Conservation (phyloP, 495 filamentous ascomycete species). For the Aspergillus taichungensis region DNA sequence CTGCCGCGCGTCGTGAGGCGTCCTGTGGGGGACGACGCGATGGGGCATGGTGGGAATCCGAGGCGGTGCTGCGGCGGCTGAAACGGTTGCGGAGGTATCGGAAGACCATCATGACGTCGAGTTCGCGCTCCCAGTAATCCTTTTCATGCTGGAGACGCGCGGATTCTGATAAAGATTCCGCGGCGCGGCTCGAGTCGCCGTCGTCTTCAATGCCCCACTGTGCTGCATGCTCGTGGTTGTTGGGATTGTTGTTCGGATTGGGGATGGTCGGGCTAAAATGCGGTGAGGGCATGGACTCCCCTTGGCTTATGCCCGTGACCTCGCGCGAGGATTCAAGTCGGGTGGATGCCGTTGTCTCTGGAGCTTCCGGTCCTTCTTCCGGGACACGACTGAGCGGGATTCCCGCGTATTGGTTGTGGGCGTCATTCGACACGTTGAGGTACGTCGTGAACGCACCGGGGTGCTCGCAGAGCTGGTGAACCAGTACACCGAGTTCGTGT, state of each 20-base stretch:
- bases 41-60: slow-evolving; percentile 24
- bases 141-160: slow-evolving; percentile 34
- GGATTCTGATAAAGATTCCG: slow-evolving; percentile 26
- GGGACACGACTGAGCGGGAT: slow-evolving; percentile 33
- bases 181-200: slow-evolving; percentile 14
- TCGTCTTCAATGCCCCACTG: slow-evolving; percentile 66
- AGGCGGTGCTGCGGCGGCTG: slow-evolving; percentile 32
- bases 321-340: slow-evolving; percentile 14
- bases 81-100: slow-evolving; percentile 74
- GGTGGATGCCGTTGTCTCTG: slow-evolving; percentile 8
- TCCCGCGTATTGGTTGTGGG: slow-evolving; percentile 44
- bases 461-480: slow-evolving; percentile 74
- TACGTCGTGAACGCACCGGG: slow-evolving; percentile 78
- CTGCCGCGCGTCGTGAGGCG: slow-evolving; percentile 64
- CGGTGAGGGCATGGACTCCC: slow-evolving; percentile 27
- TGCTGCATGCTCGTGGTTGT: slow-evolving; percentile 40
- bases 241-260: slow-evolving; percentile 23
- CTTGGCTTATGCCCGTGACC: slow-evolving; percentile 6
- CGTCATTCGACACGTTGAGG: slow-evolving; percentile 33
- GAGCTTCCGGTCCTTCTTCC: slow-evolving; percentile 13
- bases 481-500: slow-evolving; percentile 72
- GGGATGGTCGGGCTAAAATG: slow-evolving; percentile 40
- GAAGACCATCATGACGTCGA: slow-evolving; percentile 84
- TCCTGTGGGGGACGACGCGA: slow-evolving; percentile 46
- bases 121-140: slow-evolving; percentile 82